A percentile compares a stretch with the other conserved stretches of the same genome.
Conservation (phyloP, 2,329 filamentous ascomycete species). For the Diaporthe sp. region DNA sequence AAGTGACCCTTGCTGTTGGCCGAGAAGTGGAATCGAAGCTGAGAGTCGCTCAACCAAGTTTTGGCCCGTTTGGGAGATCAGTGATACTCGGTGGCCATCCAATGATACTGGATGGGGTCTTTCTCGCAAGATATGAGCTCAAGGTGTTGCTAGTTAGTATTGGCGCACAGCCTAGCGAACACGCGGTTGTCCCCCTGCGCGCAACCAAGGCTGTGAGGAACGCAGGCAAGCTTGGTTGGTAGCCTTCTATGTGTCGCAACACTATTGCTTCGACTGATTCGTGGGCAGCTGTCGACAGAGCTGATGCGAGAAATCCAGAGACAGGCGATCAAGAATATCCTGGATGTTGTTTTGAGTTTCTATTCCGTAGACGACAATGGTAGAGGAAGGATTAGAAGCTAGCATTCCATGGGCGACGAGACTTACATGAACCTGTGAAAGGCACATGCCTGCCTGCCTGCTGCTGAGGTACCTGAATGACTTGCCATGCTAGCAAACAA, state of each 20-base stretch:
- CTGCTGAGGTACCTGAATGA: background rate
- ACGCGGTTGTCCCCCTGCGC: background rate
- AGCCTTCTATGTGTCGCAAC: background rate
- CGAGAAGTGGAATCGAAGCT: background rate
- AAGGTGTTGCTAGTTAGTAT: background rate
- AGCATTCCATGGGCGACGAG: slow-evolving; percentile 11
- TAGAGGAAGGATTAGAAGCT: background rate
- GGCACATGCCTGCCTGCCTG: slow-evolving; percentile 5
- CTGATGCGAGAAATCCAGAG: background rate
- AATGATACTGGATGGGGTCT: background rate
- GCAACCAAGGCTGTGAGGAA: background rate
- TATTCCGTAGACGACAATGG: background rate
- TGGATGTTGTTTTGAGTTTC: background rate
- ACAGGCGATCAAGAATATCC: background rate
- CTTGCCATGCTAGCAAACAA: background rate
- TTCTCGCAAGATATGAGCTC: background rate
- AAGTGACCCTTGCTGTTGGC: background rate
- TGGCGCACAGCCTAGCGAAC: background rate
- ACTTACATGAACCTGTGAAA: slow-evolving; percentile 26
- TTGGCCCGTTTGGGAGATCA: background rate
- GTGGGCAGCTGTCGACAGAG: background rate
- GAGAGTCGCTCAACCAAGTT: background rate
- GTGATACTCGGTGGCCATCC: background rate
- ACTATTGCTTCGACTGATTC: background rate
- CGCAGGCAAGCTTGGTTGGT: background rate